Conservation (phyloP, 768 basidiomycete genomes). For the Tylopilus balloui region DNA sequence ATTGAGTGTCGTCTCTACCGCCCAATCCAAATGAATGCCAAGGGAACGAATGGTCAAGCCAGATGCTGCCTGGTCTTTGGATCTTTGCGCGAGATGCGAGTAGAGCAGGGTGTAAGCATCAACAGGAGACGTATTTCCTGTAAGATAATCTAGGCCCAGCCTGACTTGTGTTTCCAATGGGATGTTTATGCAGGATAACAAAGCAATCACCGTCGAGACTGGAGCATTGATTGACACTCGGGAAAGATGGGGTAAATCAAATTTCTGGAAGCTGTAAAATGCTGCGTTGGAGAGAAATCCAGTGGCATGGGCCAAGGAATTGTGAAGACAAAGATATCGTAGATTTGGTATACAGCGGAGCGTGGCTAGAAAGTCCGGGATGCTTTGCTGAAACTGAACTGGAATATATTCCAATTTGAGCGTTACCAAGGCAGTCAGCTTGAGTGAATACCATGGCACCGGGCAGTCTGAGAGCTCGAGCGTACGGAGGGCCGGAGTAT, state of each 20-base stretch:
- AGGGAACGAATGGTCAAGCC: neutral
- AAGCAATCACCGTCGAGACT: neutral
- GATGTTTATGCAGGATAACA: neutral
- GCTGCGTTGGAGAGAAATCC: neutral
- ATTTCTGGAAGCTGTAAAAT: neutral
- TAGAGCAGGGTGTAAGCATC: neutral
- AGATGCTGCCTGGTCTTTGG: neutral
- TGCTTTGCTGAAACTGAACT: neutral
- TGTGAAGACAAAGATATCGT: neutral
- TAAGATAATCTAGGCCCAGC: neutral
- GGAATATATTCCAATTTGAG: neutral
- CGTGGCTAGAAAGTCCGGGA: neutral
- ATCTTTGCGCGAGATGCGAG: neutral
- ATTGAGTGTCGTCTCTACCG: neutral
- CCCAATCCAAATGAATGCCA: neutral
- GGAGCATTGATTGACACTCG: neutral
- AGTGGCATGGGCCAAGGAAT: neutral
- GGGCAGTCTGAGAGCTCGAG: neutral
- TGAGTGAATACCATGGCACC: neutral
- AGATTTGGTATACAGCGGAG: neutral
- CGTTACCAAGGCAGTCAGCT: neutral
- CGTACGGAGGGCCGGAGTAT: neutral
- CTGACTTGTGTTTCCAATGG: neutral
- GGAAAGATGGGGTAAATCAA: neutral
- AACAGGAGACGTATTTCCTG: neutral